Conservation (phyloP, 352 stramenopile species). For the Blastocystis sp. region DNA sequence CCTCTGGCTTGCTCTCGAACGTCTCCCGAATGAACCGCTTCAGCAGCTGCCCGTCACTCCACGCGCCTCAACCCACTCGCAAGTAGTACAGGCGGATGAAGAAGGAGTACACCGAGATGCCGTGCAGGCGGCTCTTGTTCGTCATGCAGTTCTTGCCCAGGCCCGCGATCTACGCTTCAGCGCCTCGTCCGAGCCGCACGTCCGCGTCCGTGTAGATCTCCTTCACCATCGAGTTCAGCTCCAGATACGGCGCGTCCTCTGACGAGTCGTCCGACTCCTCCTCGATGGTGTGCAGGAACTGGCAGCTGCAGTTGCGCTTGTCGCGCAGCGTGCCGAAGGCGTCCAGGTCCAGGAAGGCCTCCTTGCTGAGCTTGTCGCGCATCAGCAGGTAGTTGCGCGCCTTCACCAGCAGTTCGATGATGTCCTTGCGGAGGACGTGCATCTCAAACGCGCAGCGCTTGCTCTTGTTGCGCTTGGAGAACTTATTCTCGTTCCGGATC, state of each 20-base stretch:
- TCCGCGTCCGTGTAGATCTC: background rate
- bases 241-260: background rate
- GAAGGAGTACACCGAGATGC: conserved; percentile 40
- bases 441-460: conserved; percentile 77
- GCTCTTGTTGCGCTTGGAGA: conserved; percentile 73
- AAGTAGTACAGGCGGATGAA: conserved; percentile 50
- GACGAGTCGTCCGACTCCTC: background rate
- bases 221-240: background rate
- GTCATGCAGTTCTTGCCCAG: conserved; percentile 56
- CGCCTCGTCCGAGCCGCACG: background rate
- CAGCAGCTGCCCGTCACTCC: background rate
- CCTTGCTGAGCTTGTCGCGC: background rate
- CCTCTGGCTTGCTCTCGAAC: background rate
- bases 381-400: conserved; percentile 18
- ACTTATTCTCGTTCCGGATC: conserved; percentile 84
- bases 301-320: conserved; percentile 2
- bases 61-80: background rate
- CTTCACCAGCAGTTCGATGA: conserved; percentile 81
- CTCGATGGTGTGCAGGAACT: conserved; percentile 8
- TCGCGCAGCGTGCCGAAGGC: conserved; percentile 36
- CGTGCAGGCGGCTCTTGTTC: conserved; percentile 14
- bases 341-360: conserved; percentile 39
- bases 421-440: conserved; percentile 78
- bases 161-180: conserved; percentile 34
- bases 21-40: conserved; percentile 2